phyloP scores from a whole-genome alignment of 2,329 filamentous ascomycete genomes.

The Botryosphaeria dothidea region DNA sequence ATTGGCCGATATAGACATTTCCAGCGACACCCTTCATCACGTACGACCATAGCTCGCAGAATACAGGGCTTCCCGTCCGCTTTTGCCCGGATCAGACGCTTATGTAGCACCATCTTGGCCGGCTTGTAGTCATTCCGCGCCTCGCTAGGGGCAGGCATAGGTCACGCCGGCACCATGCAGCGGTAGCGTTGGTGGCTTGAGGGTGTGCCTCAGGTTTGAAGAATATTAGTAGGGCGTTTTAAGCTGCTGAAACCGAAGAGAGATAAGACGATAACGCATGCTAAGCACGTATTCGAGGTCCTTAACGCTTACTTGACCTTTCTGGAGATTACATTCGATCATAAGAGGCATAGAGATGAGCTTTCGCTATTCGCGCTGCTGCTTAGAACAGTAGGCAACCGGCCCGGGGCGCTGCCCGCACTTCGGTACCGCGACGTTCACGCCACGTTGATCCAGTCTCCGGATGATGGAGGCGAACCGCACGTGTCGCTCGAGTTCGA shows the following conservation, averaged over 20 bases:
- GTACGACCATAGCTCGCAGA: too few species aligned
- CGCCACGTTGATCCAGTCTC: background rate
- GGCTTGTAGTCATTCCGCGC: too few species aligned
- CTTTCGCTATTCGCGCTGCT: background rate
- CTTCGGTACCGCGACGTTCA: background rate
- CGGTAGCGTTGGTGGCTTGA: too few species aligned
- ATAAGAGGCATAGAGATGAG: background rate
- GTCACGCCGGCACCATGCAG: too few species aligned
- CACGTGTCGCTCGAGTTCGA: background rate
- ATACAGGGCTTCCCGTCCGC: background rate
- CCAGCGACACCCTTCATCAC: too few species aligned
- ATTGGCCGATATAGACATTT: too few species aligned
- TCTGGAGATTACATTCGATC: background rate
- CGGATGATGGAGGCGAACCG: background rate
- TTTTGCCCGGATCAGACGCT: too few species aligned
- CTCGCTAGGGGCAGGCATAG: too few species aligned
- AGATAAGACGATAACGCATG: background rate
- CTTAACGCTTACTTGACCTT: background rate
- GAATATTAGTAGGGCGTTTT: background rate
- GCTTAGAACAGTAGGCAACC: background rate
- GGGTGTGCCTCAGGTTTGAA: too few species aligned
- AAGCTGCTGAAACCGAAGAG: background rate
- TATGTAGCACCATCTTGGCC: too few species aligned
- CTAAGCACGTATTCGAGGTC: background rate
- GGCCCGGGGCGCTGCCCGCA: background rate